Conservation (phyloP, 768 basidiomycete species). For the Grammothele lineata region DNA sequence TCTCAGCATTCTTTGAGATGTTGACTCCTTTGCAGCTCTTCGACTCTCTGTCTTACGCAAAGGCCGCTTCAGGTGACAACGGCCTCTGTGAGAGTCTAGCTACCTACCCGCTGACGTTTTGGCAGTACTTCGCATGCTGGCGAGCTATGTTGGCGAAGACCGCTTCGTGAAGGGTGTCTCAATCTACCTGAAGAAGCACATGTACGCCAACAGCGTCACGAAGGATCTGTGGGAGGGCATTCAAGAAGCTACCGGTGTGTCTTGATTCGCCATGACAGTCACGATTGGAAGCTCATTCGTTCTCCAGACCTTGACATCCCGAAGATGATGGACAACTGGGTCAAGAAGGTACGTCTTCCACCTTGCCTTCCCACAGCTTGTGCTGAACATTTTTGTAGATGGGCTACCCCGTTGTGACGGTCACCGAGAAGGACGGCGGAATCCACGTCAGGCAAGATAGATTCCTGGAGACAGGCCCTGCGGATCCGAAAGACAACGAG, state of each 20-base stretch:
- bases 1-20: background rate
- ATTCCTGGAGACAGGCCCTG: slow-evolving; percentile 83
- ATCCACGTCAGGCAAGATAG: slow-evolving; percentile 86
- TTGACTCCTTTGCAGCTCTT: slow-evolving; percentile 57
- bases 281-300: background rate
- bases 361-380: background rate
- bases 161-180: slow-evolving; percentile 86
- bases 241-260: slow-evolving; percentile 56
- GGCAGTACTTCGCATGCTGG: slow-evolving; percentile 86
- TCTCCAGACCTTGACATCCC: slow-evolving; percentile 60
- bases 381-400: slow-evolving; percentile 29
- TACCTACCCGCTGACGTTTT: background rate
- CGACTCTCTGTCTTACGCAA: slow-evolving; percentile 83
- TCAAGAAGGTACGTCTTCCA: slow-evolving; percentile 53
- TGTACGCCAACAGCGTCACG: slow-evolving; percentile 83
- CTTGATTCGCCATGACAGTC: background rate
- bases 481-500: slow-evolving; percentile 77
- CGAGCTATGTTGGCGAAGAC: slow-evolving; percentile 84
- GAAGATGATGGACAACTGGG: slow-evolving; percentile 89
- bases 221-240: slow-evolving; percentile 89
- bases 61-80: slow-evolving; percentile 81
- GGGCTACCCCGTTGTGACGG: slow-evolving; percentile 88
- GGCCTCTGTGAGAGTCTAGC: background rate
- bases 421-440: slow-evolving; percentile 69
- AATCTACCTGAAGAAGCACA: slow-evolving; percentile 83